Evolutionary conservation across 805 yeast genomes (phyloP).

Genomic region (Grigorovia yakushimaensis): DNA sequence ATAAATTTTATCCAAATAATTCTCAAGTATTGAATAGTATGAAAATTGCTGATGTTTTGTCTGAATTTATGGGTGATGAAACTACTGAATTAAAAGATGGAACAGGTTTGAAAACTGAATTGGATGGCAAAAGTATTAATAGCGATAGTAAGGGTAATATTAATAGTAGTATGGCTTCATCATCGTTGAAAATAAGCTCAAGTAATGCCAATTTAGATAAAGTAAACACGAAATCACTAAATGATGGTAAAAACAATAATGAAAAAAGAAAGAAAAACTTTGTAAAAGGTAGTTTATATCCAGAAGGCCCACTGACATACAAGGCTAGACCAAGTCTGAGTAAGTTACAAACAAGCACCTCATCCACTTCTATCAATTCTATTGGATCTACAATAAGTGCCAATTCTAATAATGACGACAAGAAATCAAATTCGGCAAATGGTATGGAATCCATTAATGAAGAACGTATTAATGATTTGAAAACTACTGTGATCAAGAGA

Average conservation of each 20-base stretch:
- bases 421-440: background rate
- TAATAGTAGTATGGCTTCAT: no score
- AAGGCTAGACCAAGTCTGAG: constrained; percentile 9
- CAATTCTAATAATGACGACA: background rate
- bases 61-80: constrained; percentile 3
- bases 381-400: constrained; percentile 10
- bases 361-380: constrained; percentile 6
- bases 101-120: background rate
- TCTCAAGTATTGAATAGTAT: constrained; percentile 10
- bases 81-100: background rate
- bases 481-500: constrained; percentile 27
- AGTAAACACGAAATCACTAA: background rate
- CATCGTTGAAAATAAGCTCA: background rate
- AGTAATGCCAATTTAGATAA: background rate
- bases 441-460: background rate
- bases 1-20: constrained; percentile 14
- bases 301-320: constrained; percentile 26
- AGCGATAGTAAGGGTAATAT: background rate
- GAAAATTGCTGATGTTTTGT: constrained; percentile 16
- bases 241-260: constrained; percentile 1
- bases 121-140: background rate
- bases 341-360: background rate
- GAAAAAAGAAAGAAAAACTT: constrained; percentile 14
- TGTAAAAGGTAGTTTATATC: constrained; percentile 27
- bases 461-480: constrained; percentile 26